Base-by-base conservation (phyloP, 495 filamentous ascomycete genomes). In the Aspergillus mulundensis region DNA sequence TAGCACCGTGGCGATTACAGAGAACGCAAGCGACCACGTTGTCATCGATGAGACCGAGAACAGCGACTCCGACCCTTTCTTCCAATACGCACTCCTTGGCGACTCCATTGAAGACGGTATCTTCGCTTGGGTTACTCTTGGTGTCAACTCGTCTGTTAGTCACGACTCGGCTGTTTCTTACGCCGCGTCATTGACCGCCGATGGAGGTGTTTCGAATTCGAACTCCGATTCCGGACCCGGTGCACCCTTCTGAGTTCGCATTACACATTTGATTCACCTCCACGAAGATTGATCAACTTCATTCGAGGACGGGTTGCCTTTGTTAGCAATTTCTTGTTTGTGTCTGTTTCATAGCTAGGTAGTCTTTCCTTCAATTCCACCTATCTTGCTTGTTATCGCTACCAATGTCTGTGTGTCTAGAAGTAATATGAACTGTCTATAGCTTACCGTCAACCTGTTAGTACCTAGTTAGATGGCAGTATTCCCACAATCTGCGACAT, bases 71-170 rank as follows among this genome's bases (percentile, higher is more conserved):
- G 81, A 86, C 66, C 83, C 84, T 16, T 75, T 84, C 55, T 68
- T 82, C 53, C 69, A 84, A 54, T 85, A 81, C 57, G 70, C 74
- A 16, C 68, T 70, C 19, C 76, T 87, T n/a, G 82, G 82, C 10
- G 76, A 81, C 20, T 63, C 52, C 12, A 53, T 85, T 5, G 59
- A 63, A 7, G 81, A 83, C 43, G 84, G 84, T 23, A 54, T 86
- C 11, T 70, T 85, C 10, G 79, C 68, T 1, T 85, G 78, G 77
- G 74, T 85, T 41, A 70, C 73, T 19, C 67, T 86, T 15, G 82
- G 73, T 45, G 71, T 85, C 55, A 76, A 87, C 56, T 65, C 69
- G 0, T 72, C 72, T 30, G 66, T 59, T 8, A 61, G 46, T 41
- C 48, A 68, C 39, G 58, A 65, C 20, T 50, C 60, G 1, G 18